Evolutionary conservation across 192 early-diverging fungal species (phyloP), one percentile per base, ranked within the genome.

Genomic region (Coemansia aciculifera): DNA sequence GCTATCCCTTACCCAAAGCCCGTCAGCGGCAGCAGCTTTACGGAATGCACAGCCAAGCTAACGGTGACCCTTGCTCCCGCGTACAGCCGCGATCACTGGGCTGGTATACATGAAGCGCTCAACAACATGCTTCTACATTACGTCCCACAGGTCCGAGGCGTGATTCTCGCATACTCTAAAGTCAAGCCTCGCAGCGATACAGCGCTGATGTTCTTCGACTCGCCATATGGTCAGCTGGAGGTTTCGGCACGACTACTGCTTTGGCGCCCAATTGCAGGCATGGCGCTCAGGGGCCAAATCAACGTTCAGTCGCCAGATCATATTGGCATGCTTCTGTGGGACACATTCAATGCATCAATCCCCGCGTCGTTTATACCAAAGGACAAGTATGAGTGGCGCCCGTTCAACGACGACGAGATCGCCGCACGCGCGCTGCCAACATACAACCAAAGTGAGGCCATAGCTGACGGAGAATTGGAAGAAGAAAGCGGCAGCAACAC

Each of bases 341-440:
- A 94, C 43, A 91, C 94, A 8, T 96, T 98, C 85, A 98, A 98
- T 68, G 96, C 95, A 23, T 95, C 94, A 15, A 97, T 98, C 39
- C 89, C 96, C 4, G 85, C 89, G 15, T 89, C 90, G 61, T 83
- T 89, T 64, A 92, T 98, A 43, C 91, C 89, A 31, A 80, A 86
- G 63, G 79, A 81, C 63, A 88, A 86, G 73, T 98, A 90, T 72
- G 84, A 87, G 64, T 96, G 89, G 90, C 70, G 78, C 66, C 75
- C 81, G 40, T 84, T 79, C 66, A 79, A 73, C 74, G 79, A 82
- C 64, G 74, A 82, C 23, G 77, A 78, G 44, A 66, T 83, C 34
- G 69, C 75, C n/a, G 62, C 69, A 0, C 72, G 63, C n/a, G 66
- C 63, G 69, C 43, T 76, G 39, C 63, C 64, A 29, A 48, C 23